Conservation (phyloP, 1,139 yeast genomes). For the Williopsis jadinii region DNA sequence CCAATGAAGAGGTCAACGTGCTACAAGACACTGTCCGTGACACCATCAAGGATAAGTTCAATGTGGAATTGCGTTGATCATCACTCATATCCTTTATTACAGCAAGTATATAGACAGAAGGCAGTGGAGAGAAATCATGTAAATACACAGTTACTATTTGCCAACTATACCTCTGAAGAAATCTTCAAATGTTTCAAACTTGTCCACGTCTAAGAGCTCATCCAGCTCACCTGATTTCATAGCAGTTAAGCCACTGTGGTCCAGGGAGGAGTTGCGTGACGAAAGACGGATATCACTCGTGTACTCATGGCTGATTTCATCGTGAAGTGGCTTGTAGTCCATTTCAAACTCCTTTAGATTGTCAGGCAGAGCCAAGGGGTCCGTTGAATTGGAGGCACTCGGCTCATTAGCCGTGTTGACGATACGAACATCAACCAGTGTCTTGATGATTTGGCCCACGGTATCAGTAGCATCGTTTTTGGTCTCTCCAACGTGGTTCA, state of each 20-base stretch:
- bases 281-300: constrained; percentile 7
- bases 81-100: background rate
- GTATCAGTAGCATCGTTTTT: constrained; percentile 49
- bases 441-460: constrained; percentile 43
- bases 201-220: constrained; percentile 24
- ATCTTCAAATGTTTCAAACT: constrained; percentile 41
- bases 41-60: constrained; percentile 43
- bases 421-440: constrained; percentile 32
- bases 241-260: too few relatives aligned
- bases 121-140: background rate
- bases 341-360: constrained; percentile 4
- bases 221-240: background rate
- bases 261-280: too few relatives aligned
- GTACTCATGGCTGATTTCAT: constrained; percentile 19
- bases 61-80: constrained; percentile 42
- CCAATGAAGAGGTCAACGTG: constrained; percentile 70
- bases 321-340: constrained; percentile 19
- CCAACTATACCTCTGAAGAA: constrained; percentile 35
- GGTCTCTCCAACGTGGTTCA: constrained; percentile 45
- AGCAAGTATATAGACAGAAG: too few relatives aligned
- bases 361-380: too few relatives aligned
- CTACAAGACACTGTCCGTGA: constrained; percentile 59
- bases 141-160: constrained; percentile 1
- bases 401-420: constrained; percentile 8
- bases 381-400: background rate